phyloP scores from a whole-genome alignment of 2,329 filamentous ascomycete genomes.

The Paecilomyces fulvus region DNA sequence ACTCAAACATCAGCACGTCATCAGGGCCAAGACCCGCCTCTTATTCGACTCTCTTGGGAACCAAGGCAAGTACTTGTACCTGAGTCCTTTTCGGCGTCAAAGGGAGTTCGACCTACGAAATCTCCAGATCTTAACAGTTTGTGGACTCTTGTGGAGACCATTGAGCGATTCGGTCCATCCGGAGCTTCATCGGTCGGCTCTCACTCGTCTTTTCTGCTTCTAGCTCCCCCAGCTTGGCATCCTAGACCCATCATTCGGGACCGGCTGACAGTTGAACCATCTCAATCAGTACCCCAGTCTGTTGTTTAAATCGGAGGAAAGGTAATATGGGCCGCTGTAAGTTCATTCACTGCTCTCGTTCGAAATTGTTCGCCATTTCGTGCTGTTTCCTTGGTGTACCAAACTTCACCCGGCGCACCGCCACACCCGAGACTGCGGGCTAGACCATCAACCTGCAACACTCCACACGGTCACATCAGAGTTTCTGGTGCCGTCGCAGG shows the following conservation, averaged over 20 bases:
- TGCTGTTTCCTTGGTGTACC: not conserved
- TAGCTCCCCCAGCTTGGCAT: not conserved
- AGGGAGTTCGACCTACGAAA: not conserved
- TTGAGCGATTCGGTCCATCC: not conserved
- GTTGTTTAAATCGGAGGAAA: not conserved
- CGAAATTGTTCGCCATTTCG: not conserved
- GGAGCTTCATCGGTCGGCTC: not conserved
- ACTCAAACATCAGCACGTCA: conserved; percentile 1
- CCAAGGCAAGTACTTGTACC: conserved; percentile 5
- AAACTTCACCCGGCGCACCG: conserved; percentile 1
- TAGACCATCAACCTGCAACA: not conserved
- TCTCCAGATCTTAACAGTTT: not conserved
- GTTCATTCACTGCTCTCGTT: not conserved
- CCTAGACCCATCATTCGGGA: not conserved
- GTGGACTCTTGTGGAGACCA: not conserved
- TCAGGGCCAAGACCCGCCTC: conserved; percentile 1
- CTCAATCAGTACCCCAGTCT: not conserved
- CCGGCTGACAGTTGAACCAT: not conserved
- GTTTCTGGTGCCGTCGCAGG: not conserved
- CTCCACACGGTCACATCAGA: not conserved
- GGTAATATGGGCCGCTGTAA: not conserved
- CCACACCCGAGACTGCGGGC: conserved; percentile 1
- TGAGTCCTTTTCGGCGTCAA: not conserved
- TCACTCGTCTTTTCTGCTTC: not conserved
- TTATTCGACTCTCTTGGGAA: conserved; percentile 9